Percentiles rank a stretch among this genome's conserved stretches.
Conservation (phyloP, 495 filamentous ascomycete species). For the Aspergillus diversus region DNA sequence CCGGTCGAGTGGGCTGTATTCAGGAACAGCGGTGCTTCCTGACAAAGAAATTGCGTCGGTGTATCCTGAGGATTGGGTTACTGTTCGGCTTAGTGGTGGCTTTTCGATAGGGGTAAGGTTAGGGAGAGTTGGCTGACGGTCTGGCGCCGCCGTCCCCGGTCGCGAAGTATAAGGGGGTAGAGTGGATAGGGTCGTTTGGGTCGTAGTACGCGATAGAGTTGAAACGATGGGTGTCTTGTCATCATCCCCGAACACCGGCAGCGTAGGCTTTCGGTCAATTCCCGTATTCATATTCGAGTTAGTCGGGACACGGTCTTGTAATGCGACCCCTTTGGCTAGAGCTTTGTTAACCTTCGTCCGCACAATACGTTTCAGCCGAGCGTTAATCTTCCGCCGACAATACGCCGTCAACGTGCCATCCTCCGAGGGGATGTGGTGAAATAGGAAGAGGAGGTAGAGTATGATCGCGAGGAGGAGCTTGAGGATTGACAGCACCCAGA, state of each 20-base stretch:
- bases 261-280: conserved; percentile 62
- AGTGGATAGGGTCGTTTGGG: conserved; percentile 67
- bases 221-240: conserved; percentile 64
- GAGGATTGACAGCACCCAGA: conserved; percentile 84
- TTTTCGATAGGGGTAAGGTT: conserved; percentile 34
- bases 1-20: conserved; percentile 52
- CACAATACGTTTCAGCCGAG: conserved; percentile 78
- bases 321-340: conserved; percentile 69
- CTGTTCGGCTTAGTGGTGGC: conserved; percentile 39
- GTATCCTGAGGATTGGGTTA: conserved; percentile 48
- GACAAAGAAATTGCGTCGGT: conserved; percentile 58
- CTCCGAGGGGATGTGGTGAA: conserved; percentile 78
- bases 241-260: conserved; percentile 62
- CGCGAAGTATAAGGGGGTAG: conserved; percentile 64
- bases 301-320: conserved; percentile 60
- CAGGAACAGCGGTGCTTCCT: conserved; percentile 60
- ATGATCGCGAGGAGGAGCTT: conserved; percentile 71
- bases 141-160: conserved; percentile 46
- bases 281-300: conserved; percentile 58
- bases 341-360: conserved; percentile 82
- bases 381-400: conserved; percentile 87
- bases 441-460: conserved; percentile 86
- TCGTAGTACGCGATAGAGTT: conserved; percentile 65
- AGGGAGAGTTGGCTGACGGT: conserved; percentile 45
- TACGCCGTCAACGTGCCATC: conserved; percentile 83